These are phyloP conservation scores for Chytridium lagenaria DNA, from an alignment of 371 early-diverging fungal species.

Conservation along the genomic window DNA sequence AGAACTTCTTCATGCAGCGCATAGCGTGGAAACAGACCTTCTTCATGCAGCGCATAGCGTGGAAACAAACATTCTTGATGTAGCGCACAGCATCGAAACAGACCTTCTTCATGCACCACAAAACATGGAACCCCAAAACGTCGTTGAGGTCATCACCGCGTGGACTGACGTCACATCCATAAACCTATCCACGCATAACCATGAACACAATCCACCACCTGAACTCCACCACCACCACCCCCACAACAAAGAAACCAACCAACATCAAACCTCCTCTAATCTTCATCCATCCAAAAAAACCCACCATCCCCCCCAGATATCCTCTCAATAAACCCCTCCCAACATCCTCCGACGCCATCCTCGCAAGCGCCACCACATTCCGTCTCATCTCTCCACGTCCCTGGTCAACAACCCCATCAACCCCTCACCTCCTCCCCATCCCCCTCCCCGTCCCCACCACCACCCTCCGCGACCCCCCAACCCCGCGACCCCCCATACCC, in stretches of 20 bases:
- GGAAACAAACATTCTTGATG: too few species aligned
- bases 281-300: not conserved
- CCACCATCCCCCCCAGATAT: not conserved
- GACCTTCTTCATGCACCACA: too few species aligned
- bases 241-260: not conserved
- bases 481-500: not conserved
- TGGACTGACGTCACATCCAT: too few species aligned
- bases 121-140: too few species aligned
- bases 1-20: too few species aligned
- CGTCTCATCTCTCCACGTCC: slow-evolving; percentile 10
- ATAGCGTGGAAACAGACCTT: too few species aligned
- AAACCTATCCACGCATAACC: too few species aligned
- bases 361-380: not conserved
- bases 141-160: too few species aligned
- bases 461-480: not conserved
- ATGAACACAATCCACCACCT: too few species aligned
- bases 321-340: not conserved
- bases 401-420: not conserved
- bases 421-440: not conserved
- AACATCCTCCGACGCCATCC: not conserved
- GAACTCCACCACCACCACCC: not conserved
- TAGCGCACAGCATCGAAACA: too few species aligned
- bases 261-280: too few species aligned
- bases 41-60: too few species aligned
- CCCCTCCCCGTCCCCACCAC: slow-evolving; percentile 2